Conservation (phyloP, 148 eudicot species). For the Suaeda aralocaspica region DNA sequence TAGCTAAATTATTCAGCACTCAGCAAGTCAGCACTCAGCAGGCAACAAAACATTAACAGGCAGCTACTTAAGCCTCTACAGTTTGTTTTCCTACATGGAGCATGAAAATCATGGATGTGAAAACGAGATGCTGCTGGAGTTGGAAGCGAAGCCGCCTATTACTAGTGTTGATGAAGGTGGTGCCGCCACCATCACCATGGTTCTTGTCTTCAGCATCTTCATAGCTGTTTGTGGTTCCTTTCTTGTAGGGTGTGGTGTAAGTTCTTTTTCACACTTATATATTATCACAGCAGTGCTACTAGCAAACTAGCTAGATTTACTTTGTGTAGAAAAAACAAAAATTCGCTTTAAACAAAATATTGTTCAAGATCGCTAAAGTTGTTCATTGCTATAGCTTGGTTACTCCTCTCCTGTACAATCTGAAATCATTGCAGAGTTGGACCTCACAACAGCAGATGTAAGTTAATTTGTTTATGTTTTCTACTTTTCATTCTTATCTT, state of each 20-base stretch:
- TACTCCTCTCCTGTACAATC: conserved; percentile 40
- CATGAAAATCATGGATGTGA: no score
- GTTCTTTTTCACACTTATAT: background rate
- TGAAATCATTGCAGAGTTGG: conserved; percentile 32
- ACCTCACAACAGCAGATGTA: conserved; percentile 34
- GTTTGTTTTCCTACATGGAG: background rate
- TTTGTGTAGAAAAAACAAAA: no score
- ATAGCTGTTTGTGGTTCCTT: conserved; percentile 37
- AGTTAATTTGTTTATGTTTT: no score
- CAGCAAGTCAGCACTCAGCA: no score
- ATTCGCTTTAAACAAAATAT: no score
- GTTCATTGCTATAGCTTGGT: conserved; percentile 21
- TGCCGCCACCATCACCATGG: conserved; percentile 18
- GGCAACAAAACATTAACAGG: no score
- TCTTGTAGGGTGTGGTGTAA: conserved; percentile 37
- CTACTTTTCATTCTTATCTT: no score
- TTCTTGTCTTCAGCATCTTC: conserved; percentile 37
- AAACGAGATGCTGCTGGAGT: background rate
- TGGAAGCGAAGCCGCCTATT: background rate
- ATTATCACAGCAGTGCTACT: no score
- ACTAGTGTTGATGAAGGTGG: background rate
- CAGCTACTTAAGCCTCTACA: no score
- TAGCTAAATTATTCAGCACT: no score
- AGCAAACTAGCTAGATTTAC: no score
- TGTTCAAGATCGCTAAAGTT: no score